Base-by-base conservation (phyloP, 2,329 filamentous ascomycete genomes). In the Ceratocystis diversiconidia region DNA sequence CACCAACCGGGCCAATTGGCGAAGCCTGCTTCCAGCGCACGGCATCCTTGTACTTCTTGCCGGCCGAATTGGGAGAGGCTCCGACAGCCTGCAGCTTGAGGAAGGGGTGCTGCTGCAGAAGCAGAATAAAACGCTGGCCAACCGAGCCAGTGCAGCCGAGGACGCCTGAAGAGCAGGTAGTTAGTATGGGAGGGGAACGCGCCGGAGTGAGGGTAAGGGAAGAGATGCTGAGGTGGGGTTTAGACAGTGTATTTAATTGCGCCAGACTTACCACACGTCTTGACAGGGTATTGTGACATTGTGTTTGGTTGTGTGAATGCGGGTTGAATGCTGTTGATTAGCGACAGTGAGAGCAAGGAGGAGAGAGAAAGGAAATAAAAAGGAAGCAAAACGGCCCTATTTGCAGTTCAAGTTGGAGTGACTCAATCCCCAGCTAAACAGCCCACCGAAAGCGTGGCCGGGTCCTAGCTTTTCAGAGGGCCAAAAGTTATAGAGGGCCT, bases 31-130 rank as follows among this genome's bases (percentile, higher is more conserved):
- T 96, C 94, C 94, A 97, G 72, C 85, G 85, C 69, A 95, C 92
- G 48, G 92, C 92, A 82, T 96, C 90, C 76, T 87, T 88, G 80
- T 97, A 97, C 74, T 87, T 88, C 81, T 96, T 96, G 73, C 92
- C 92, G 5, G 90, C 90, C 8, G 91, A 96, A 67, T 90, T 85
- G 67, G 89, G 85, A 19, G 91, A 96, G 44, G 94, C 94, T 69
- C 94, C 94, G 62, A 97, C 84, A 67, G 91, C 91, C 69, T 94
- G 88, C 66, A 97, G 85, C 69, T 85, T 85, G 72, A 97, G 89
- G 75, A 88, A 84, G 17, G 92, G 92, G 77, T 97, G 92, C 65
- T 90, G 82, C 57, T 89, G 86, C 69, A 97, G 87, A 63, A 97
- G 84, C 43, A 96, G 86, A 74, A 97, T 94, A 76, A 97, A 97